These are phyloP conservation scores for Telopea speciosissima DNA, from an alignment of 177 flowering plant species.

Conservation along the genomic window DNA sequence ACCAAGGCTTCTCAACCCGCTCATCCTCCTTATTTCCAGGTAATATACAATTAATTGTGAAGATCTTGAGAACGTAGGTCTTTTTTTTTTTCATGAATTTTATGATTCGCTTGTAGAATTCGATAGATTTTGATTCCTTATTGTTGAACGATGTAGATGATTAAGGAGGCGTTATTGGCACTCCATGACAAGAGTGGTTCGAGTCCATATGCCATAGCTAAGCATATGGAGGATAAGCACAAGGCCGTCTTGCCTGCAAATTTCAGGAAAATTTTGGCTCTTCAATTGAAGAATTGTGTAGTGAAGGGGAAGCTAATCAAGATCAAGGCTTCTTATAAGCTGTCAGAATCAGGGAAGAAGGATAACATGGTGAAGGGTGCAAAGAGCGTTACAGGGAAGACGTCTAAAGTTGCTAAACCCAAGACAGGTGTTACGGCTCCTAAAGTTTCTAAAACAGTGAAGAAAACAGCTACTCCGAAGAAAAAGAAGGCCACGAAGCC, in stretches of 20 bases:
- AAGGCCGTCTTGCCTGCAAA: conserved; percentile 57
- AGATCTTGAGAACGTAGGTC: too few relatives aligned
- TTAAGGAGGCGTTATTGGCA: conserved; percentile 37
- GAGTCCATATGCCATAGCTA: conserved; percentile 61
- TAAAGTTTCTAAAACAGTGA: conserved; percentile 12
- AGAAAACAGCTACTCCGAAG: conserved; percentile 23
- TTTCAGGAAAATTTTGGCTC: conserved; percentile 61
- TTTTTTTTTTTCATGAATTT: too few relatives aligned
- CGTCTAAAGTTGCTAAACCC: background rate
- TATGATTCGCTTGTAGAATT: too few relatives aligned
- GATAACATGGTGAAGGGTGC: conserved; percentile 14
- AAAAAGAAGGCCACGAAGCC: conserved; percentile 23
- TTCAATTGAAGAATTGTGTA: conserved; percentile 62
- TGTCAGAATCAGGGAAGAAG: conserved; percentile 43
- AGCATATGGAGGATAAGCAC: conserved; percentile 81
- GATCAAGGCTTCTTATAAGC: conserved; percentile 75
- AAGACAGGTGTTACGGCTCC: conserved; percentile 6
- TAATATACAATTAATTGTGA: background rate
- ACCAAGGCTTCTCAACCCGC: conserved; percentile 38
- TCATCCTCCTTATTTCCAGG: conserved; percentile 50
- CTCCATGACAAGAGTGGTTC: background rate
- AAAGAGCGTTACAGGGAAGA: conserved; percentile 3
- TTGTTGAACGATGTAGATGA: conserved; percentile 40
- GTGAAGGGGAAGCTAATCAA: conserved; percentile 61
- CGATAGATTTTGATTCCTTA: background rate